Base-by-base conservation (phyloP, 2,329 filamentous ascomycete genomes). In the Bipolaris zeicola region DNA sequence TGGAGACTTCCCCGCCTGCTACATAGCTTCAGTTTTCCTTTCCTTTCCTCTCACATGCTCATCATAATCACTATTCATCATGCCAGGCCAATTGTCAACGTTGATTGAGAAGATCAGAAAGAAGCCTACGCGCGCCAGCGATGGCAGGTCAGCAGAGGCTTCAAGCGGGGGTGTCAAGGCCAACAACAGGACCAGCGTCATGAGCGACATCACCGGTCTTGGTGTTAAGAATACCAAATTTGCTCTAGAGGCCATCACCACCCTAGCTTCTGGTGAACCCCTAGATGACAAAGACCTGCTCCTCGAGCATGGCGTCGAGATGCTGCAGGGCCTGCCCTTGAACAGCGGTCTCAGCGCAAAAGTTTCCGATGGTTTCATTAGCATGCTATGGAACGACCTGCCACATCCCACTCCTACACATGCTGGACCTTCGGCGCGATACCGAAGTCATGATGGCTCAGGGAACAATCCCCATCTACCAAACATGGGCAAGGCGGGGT, bases 211-310 rank as follows among this genome's bases (percentile, higher is more conserved):
- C 46, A 85, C 80, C 60, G 76, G 82, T 5, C 73, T 91, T 18
- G 73, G 82, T 61, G 56, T 80, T 69, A 79, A 70, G 79, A 83
- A 70, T 47, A 68, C 68, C 37, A 66, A 60, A 59, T 74, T 68
- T 55, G 57, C 75, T 36, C 67, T 75, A 80, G 89, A 91, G 62
- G 70, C 89, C 42, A 78, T 91, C 55, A 82, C 83, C 52, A 81
- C 78, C 58, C 87, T 90, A 74, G 73, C 87, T 31, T 87, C 85
- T 64, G 87, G 89, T 1, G 82, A 85, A 45, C 79, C 88, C 10
- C 76, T 85, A 5, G 87, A 94, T 66, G 91, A 94, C 78, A 74
- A 74, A 48, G 69, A 71, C 6, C 60, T 68, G 7, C 49, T 74
- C 36, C 67, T 74, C 14, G 82, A 85, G 61, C 71, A 83, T 70